Evolutionary conservation across 2,329 filamentous ascomycete genomes (phyloP).

Genomic region (Xylaria sp.): DNA sequence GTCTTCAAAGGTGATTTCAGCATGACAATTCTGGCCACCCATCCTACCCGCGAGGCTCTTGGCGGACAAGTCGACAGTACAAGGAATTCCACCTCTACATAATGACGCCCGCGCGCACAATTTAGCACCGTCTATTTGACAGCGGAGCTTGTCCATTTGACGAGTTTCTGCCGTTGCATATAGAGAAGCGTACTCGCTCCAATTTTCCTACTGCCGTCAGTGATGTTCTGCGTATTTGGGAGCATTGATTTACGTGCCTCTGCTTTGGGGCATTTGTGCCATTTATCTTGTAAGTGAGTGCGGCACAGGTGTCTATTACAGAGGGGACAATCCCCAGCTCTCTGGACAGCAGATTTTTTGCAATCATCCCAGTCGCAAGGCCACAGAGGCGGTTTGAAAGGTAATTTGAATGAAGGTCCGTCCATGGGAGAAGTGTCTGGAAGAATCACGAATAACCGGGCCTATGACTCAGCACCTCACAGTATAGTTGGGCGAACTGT

Average conservation of each 20-base stretch:
- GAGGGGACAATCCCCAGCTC: slow-evolving; percentile 42
- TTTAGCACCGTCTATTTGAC: slow-evolving; percentile 34
- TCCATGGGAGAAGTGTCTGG: too few species aligned
- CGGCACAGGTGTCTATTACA: slow-evolving; percentile 44
- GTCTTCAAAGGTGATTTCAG: slow-evolving; percentile 46
- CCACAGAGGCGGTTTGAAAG: slow-evolving; percentile 36
- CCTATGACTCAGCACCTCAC: too few species aligned
- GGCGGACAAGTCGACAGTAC: slow-evolving; percentile 37
- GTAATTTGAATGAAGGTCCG: too few species aligned
- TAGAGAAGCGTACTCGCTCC: slow-evolving; percentile 29
- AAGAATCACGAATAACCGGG: too few species aligned
- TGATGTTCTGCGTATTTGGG: too few species aligned
- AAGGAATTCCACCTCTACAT: slow-evolving; percentile 35
- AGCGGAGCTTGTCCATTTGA: slow-evolving; percentile 35
- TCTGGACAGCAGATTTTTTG: slow-evolving; percentile 40
- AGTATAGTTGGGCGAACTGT: too few species aligned
- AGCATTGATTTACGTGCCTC: slow-evolving; percentile 24
- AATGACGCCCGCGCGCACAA: slow-evolving; percentile 39
- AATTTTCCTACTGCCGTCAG: slow-evolving; percentile 28
- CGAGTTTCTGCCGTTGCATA: slow-evolving; percentile 38
- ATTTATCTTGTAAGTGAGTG: slow-evolving; percentile 38
- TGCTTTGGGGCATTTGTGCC: slow-evolving; percentile 39
- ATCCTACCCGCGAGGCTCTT: slow-evolving; percentile 42
- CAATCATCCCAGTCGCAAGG: slow-evolving; percentile 37
- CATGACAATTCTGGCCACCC: slow-evolving; percentile 46